Percentiles rank a stretch among this genome's conserved stretches.
Conservation (phyloP, 257 asterid species). For the Osmanthus fragrans region DNA sequence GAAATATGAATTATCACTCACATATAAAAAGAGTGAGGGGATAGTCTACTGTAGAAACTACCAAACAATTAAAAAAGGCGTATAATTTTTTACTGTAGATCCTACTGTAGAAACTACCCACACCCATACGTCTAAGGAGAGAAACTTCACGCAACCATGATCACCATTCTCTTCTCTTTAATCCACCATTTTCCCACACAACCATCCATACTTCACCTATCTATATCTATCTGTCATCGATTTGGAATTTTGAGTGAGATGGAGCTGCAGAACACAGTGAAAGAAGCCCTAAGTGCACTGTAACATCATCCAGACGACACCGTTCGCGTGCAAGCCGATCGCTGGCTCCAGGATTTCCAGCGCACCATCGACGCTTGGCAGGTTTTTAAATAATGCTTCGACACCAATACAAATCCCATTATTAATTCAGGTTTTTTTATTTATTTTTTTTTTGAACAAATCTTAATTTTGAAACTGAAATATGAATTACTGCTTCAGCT, state of each 20-base stretch:
- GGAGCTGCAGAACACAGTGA: conserved; percentile 98
- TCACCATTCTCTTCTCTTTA: no score
- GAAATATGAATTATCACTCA: conserved; percentile 19
- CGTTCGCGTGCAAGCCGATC: conserved; percentile 96
- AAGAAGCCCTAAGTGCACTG: conserved; percentile 97
- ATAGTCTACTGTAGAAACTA: no score
- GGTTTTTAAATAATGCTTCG: conserved; percentile 38
- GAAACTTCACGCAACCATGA: no score
- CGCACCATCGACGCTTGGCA: conserved; percentile 99
- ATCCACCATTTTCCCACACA: no score
- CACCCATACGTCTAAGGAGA: no score
- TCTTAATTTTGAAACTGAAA: conserved; percentile 26
- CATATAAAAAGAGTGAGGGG: no score
- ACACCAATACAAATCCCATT: conserved; percentile 6
- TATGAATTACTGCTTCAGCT: conserved; percentile 20
- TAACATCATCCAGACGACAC: conserved; percentile 94
- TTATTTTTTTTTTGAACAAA: neutral
- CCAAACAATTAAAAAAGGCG: no score
- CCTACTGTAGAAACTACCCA: no score
- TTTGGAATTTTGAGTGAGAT: conserved; percentile 32
- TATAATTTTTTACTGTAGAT: no score
- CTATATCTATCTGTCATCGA: conserved; percentile 16
- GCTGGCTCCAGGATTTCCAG: conserved; percentile 97
- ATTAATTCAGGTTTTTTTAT: neutral
- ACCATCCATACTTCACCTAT: no score